A percentile compares a stretch with the other conserved stretches of the same genome.
Evolutionary conservation across 805 yeast species (phyloP).

Genomic region (Limtongozyma cylindracea): DNA sequence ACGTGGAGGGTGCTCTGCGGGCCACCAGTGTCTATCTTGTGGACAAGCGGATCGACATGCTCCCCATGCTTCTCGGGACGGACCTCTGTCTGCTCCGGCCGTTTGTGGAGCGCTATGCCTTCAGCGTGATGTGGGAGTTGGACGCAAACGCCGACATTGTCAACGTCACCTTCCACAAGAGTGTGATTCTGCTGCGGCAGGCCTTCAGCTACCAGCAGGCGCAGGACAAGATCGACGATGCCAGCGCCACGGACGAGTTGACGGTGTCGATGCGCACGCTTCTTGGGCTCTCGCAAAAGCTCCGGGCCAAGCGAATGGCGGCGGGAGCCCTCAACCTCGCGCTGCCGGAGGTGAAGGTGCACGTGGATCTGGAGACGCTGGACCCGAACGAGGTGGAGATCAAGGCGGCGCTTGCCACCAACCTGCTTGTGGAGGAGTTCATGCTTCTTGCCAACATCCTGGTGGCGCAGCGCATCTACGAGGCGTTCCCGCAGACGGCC

Average conservation of each 20-base stretch:
- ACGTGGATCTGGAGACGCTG: conserved; percentile 89
- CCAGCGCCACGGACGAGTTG: conserved; percentile 48
- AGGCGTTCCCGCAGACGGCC: conserved; percentile 91
- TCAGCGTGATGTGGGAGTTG: conserved; percentile 89
- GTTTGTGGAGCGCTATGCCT: conserved; percentile 86
- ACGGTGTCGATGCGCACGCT: conserved; percentile 78
- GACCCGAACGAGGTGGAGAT: conserved; percentile 93
- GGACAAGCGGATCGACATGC: conserved; percentile 96
- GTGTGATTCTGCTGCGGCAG: conserved; percentile 73
- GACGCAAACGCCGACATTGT: conserved; percentile 72
- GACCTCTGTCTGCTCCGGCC: conserved; percentile 90
- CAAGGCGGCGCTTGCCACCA: conserved; percentile 69
- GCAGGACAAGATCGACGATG: conserved; percentile 73
- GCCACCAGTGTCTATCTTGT: conserved; percentile 95
- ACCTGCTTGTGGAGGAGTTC: conserved; percentile 92
- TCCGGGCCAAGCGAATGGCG: conserved; percentile 67
- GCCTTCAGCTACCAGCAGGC: conserved; percentile 93
- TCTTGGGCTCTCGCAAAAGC: conserved; percentile 51
- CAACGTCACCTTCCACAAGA: conserved; percentile 55
- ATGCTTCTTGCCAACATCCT: conserved; percentile 94
- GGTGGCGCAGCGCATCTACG: conserved; percentile 81
- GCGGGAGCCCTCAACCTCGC: conserved; percentile 95
- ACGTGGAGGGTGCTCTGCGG: conserved; percentile 88
- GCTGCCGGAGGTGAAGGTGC: conserved; percentile 94
- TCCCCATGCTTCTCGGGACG: conserved; percentile 86